A percentile compares a stretch with the other conserved stretches of the same genome.
Conservation (phyloP, 208 protist species). For the Giardia duodenalis region DNA sequence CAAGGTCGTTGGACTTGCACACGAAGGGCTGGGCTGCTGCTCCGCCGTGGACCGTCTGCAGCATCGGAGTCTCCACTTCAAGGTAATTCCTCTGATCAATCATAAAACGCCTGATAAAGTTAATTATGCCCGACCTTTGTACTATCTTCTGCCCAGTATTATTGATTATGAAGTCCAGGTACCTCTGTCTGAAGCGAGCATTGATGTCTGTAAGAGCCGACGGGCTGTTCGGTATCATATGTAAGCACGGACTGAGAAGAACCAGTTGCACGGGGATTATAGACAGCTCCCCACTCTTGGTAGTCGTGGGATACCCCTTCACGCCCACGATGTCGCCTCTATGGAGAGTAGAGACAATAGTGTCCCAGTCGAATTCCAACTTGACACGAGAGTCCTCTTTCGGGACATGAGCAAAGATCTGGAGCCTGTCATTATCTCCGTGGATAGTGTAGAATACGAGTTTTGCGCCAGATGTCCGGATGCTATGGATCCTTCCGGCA, state of each 20-base stretch:
- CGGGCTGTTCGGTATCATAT: constrained; percentile 74
- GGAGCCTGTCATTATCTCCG: constrained; percentile 71
- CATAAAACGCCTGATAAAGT: constrained; percentile 86
- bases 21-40: constrained; percentile 94
- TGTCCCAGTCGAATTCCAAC: background rate
- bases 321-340: constrained; percentile 95
- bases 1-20: constrained; percentile 96
- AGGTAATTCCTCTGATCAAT: constrained; percentile 62
- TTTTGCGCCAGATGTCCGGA: constrained; percentile 61
- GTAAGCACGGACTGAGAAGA: constrained; percentile 81
- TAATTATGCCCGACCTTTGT: constrained; percentile 73
- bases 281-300: constrained; percentile 58
- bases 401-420: constrained; percentile 53
- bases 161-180: constrained; percentile 98
- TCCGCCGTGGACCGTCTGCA: constrained; percentile 92
- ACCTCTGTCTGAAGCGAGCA: constrained; percentile 62
- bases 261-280: constrained; percentile 54
- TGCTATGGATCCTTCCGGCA: constrained; percentile 58
- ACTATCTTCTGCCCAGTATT: constrained; percentile 70
- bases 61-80: constrained; percentile 85
- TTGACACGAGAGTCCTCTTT: constrained; percentile 49
- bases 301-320: constrained; percentile 59
- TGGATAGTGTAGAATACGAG: constrained; percentile 85
- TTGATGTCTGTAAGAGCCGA: constrained; percentile 25
- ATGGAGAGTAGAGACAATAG: constrained; percentile 53